phyloP scores from a whole-genome alignment of 78 protist species.

The Dictyostelium purpureum region DNA sequence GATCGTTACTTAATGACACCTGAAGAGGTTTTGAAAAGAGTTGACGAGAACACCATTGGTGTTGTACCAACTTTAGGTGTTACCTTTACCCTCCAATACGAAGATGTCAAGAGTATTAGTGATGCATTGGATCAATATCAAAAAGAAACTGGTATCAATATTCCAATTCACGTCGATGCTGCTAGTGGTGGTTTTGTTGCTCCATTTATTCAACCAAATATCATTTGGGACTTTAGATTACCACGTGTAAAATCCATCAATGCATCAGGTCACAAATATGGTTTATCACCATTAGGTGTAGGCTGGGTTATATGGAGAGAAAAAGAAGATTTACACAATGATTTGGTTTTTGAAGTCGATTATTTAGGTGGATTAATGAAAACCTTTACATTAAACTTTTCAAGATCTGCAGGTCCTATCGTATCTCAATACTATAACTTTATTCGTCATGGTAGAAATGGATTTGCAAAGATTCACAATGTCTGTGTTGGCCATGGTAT shows the following conservation, averaged over 20 bases:
- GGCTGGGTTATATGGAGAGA: slow-evolving; percentile 57
- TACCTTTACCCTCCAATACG: slow-evolving; percentile 68
- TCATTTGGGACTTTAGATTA: slow-evolving; percentile 74
- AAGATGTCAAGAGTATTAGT: slow-evolving; percentile 40
- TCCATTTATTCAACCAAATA: slow-evolving; percentile 59
- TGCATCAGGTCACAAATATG: slow-evolving; percentile 74
- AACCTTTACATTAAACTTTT: slow-evolving; percentile 68
- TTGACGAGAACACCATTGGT: slow-evolving; percentile 81
- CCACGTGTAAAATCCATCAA: slow-evolving; percentile 66
- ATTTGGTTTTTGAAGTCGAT: slow-evolving; percentile 53
- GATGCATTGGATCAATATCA: slow-evolving; percentile 41
- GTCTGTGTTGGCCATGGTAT: slow-evolving; percentile 16
- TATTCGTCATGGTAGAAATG: slow-evolving; percentile 45
- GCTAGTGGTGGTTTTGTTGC: slow-evolving; percentile 85
- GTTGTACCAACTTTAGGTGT: slow-evolving; percentile 47
- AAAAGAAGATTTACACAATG: slow-evolving; percentile 42
- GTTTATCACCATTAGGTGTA: slow-evolving; percentile 49
- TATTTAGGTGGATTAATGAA: slow-evolving; percentile 61
- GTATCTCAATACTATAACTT: slow-evolving; percentile 65
- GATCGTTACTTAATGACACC: slow-evolving; percentile 23
- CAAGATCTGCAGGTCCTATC: slow-evolving; percentile 37
- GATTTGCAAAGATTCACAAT: slow-evolving; percentile 20
- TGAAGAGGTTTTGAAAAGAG: slow-evolving; percentile 30
- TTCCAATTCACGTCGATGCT: slow-evolving; percentile 84
- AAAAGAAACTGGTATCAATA: slow-evolving; percentile 38